Evolutionary conservation across 2,329 filamentous ascomycete species (phyloP).

Genomic region (Paraphaeosphaeria minitans): DNA sequence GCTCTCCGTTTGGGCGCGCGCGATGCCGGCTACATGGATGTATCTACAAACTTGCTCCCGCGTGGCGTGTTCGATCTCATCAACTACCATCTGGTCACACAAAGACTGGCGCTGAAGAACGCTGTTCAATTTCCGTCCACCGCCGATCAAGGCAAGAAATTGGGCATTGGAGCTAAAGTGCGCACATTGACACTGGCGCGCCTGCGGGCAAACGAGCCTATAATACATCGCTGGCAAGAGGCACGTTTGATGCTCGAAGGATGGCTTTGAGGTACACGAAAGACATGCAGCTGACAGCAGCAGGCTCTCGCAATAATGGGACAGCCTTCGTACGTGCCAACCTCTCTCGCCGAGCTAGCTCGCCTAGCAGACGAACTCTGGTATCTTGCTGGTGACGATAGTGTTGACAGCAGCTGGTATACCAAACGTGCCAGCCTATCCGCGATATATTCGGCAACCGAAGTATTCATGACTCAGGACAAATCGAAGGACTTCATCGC

Average conservation of each 20-base stretch:
- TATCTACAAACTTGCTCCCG: slow-evolving; percentile 81
- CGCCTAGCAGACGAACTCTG: slow-evolving; percentile 90
- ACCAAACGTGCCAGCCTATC: slow-evolving; percentile 68
- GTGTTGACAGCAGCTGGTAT: slow-evolving; percentile 90
- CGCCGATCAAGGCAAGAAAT: slow-evolving; percentile 35
- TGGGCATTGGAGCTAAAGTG: slow-evolving; percentile 67
- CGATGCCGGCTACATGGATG: slow-evolving; percentile 85
- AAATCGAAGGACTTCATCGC: slow-evolving; percentile 72
- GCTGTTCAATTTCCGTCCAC: slow-evolving; percentile 52
- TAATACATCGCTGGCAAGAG: slow-evolving; percentile 85
- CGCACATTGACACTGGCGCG: slow-evolving; percentile 76
- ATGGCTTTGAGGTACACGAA: slow-evolving; percentile 37
- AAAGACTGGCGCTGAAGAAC: slow-evolving; percentile 64
- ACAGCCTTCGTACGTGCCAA: slow-evolving; percentile 75
- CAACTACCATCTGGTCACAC: slow-evolving; percentile 73
- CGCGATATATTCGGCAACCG: slow-evolving; percentile 71
- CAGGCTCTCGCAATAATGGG: slow-evolving; percentile 91
- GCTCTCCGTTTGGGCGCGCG: slow-evolving; percentile 78
- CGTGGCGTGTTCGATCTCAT: slow-evolving; percentile 82
- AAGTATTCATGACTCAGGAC: slow-evolving; percentile 95
- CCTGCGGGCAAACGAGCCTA: slow-evolving; percentile 71
- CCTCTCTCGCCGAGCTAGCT: slow-evolving; percentile 78
- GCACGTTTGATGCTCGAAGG: slow-evolving; percentile 52
- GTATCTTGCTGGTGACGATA: slow-evolving; percentile 79
- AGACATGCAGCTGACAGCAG: slow-evolving; percentile 14